phyloP scores from a whole-genome alignment of 176 grass and related monocot species.

The Lolium rigidum region DNA sequence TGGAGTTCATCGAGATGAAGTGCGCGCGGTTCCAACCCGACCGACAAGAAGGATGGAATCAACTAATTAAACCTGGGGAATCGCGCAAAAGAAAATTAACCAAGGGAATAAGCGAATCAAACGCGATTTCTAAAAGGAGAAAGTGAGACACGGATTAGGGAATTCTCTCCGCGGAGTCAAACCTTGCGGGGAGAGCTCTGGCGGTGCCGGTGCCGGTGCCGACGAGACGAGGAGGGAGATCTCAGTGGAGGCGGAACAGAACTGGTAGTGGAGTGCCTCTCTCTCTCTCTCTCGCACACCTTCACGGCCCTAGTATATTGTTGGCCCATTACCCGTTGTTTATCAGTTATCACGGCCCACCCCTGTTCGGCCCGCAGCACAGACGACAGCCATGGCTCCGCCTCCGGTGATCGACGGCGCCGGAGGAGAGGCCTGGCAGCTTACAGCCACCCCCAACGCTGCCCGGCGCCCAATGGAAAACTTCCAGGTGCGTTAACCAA shows the following conservation, averaged over 20 bases:
- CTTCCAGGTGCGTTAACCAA: not conserved
- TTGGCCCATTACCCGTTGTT: not conserved
- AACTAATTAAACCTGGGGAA: slow-evolving; percentile 18
- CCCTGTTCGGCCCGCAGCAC: not conserved
- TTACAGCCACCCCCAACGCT: not conserved
- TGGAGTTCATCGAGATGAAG: slow-evolving; percentile 29
- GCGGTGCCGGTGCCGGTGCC: not conserved
- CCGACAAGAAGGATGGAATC: not conserved
- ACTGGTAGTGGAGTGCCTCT: not conserved
- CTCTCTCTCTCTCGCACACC: no score
- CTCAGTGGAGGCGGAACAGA: not conserved
- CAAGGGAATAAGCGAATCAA: not conserved
- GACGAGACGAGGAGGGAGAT: not conserved
- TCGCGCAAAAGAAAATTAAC: not conserved
- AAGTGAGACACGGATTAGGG: not conserved
- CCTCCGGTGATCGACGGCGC: slow-evolving; percentile 22
- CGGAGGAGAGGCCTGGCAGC: slow-evolving; percentile 4
- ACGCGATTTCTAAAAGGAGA: not conserved
- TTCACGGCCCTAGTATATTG: not conserved
- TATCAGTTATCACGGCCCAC: not conserved
- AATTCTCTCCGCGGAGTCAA: not conserved
- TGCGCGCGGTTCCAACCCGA: not conserved
- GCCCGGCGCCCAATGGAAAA: not conserved
- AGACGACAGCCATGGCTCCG: not conserved
- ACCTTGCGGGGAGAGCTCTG: not conserved